A percentile compares a stretch with the other conserved stretches of the same genome.
phyloP scores from a whole-genome alignment of 2,329 filamentous ascomycete species.

The Cladophialophora psammophila region DNA sequence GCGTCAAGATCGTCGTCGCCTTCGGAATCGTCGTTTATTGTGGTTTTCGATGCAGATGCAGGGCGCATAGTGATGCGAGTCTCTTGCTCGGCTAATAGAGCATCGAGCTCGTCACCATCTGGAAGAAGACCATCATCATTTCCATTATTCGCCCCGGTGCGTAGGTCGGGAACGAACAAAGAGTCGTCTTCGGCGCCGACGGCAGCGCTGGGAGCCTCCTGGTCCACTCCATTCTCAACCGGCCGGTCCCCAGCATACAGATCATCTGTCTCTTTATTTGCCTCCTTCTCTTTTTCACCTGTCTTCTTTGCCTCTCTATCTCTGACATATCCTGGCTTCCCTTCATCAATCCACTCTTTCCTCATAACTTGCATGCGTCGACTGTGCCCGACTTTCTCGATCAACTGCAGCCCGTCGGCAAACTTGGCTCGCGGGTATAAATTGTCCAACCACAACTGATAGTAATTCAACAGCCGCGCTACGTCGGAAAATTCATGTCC shows the following conservation, averaged over 20 bases:
- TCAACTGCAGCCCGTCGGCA: slow-evolving; percentile 83
- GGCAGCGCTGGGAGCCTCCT: slow-evolving; percentile 8
- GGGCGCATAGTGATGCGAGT: neutral
- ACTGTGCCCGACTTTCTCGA: slow-evolving; percentile 91
- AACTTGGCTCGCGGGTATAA: slow-evolving; percentile 95
- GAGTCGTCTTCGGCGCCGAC: slow-evolving; percentile 25
- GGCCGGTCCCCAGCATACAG: slow-evolving; percentile 16
- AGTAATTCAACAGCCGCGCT: slow-evolving; percentile 81
- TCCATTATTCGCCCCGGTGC: neutral
- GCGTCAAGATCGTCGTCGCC: slow-evolving; percentile 42
- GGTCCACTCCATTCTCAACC: slow-evolving; percentile 5
- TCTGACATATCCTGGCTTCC: slow-evolving; percentile 46
- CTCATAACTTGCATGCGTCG: slow-evolving; percentile 77
- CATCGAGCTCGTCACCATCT: slow-evolving; percentile 36
- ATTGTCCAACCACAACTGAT: slow-evolving; percentile 96
- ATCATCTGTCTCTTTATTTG: slow-evolving; percentile 28
- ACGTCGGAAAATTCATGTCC: slow-evolving; percentile 95
- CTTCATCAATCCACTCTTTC: slow-evolving; percentile 83
- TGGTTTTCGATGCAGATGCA: slow-evolving; percentile 1
- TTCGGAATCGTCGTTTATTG: slow-evolving; percentile 32
- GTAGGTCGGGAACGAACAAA: slow-evolving; percentile 30
- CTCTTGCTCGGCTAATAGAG: slow-evolving; percentile 37
- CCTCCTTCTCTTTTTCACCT: slow-evolving; percentile 21
- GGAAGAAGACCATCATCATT: slow-evolving; percentile 20
- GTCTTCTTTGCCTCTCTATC: slow-evolving; percentile 26